Evolutionary conservation across 441 rosid species (phyloP), one percentile per base, ranked within the genome.

Genomic region (Manihot esculenta): DNA sequence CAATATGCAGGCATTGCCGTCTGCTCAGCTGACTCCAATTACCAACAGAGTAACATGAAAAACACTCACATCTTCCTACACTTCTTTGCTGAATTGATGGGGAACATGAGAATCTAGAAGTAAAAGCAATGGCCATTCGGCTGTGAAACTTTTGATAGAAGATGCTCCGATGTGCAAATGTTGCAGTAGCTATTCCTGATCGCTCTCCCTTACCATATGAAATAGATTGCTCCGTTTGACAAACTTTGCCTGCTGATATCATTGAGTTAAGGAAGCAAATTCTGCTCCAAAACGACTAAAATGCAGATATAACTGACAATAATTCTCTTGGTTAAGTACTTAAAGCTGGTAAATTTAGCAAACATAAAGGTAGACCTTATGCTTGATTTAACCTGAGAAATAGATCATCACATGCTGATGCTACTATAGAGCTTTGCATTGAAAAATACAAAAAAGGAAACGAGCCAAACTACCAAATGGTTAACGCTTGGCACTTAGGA

Each of bases 171-270:
- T 41, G 81, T 44, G 78, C 74, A 82, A 82, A 65, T 47, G 35
- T 62, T 8, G 72, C 62, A 56, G 68, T 59, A 63, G 66, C 44
- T 38, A 79, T 48, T 38, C 82, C 75, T 56, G 75, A 70, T 26
- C 63, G 75, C 59, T 74, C 84, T 62, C 82, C 71, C 66, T 77
- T 75, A 35, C 33, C 72, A 24, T 55, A 78, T 41, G 69, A 74
- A 76, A 72, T 21, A 64, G 71, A 74, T 79, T 69, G 68, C 59
- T 81, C 83, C 42, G 69, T 80, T 68, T 74, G 70, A 75, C 61
- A 73, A 69, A 42, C 65, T 60, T 81, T 85, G 47, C 94, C 93
- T 92, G 87, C 61, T 70, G 64, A 66, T 13, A 63, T 54, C 41
- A 41, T 54, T 74, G 50, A 78, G 21, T 65, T 61, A 26, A 45